A percentile compares a stretch with the other conserved stretches of the same genome.
Conservation (phyloP, 306 rosid species). For the Ammopiptanthus mongolicus region DNA sequence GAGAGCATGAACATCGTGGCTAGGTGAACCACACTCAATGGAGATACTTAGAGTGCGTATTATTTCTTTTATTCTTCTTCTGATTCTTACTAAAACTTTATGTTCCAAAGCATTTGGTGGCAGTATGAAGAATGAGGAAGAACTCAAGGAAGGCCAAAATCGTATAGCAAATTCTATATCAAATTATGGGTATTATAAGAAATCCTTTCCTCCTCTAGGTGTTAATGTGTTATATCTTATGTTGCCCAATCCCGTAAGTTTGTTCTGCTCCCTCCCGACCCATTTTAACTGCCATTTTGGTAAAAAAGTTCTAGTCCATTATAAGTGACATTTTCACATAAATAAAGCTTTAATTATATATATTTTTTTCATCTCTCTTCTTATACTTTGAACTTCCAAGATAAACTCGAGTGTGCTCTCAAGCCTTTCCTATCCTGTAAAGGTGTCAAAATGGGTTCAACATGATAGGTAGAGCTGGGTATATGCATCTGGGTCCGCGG, state of each 20-base stretch:
- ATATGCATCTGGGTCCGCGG: too few species aligned
- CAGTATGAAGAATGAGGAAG: constrained; percentile 25
- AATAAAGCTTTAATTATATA: too few species aligned
- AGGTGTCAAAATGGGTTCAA: too few species aligned
- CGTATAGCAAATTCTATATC: constrained; percentile 21
- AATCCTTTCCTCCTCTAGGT: not conserved
- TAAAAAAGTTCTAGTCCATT: too few species aligned
- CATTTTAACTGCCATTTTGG: too few species aligned
- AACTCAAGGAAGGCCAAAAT: constrained; percentile 33
- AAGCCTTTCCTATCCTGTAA: too few species aligned
- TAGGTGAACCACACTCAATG: constrained; percentile 43
- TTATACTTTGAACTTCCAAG: too few species aligned
- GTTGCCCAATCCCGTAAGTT: not conserved
- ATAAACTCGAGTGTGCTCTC: too few species aligned
- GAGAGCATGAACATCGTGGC: constrained; percentile 18
- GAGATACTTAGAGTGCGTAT: constrained; percentile 15
- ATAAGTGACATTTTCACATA: too few species aligned
- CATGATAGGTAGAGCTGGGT: too few species aligned
- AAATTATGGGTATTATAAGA: constrained; percentile 32
- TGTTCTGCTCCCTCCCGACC: too few species aligned
- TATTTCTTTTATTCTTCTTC: constrained; percentile 32
- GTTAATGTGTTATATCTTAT: not conserved
- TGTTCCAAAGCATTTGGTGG: constrained; percentile 23
- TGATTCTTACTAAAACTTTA: constrained; percentile 20
- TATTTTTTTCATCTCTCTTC: too few species aligned